These are phyloP conservation scores for Coemansia asiatica DNA, from an alignment of 192 early-diverging fungal genomes.

Conservation along the genomic window DNA sequence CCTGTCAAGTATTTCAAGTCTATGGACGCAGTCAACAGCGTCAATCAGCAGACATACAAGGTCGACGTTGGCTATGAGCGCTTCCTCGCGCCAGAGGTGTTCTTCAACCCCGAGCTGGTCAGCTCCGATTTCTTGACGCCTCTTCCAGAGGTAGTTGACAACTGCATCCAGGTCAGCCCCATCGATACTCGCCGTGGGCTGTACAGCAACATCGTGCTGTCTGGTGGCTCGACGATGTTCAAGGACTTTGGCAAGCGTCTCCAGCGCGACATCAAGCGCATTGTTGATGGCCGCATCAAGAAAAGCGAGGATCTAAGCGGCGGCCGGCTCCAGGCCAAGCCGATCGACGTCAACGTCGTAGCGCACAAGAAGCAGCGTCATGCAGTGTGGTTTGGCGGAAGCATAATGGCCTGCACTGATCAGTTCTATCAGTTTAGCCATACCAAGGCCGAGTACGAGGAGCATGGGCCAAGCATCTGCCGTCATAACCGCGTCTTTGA, in stretches of 20 bases:
- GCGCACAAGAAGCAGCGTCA: constrained; percentile 98
- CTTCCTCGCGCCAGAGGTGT: constrained; percentile 98
- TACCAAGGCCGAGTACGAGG: constrained; percentile 97
- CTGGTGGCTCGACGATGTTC: constrained; percentile 99
- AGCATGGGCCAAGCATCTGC: constrained; percentile 92
- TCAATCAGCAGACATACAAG: constrained; percentile 82
- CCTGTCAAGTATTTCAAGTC: constrained; percentile 86
- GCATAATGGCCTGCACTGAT: constrained; percentile 82
- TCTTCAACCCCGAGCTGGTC: constrained; percentile 98
- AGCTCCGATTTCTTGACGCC: constrained; percentile 96
- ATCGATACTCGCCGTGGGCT: constrained; percentile 96
- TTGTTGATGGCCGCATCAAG: constrained; percentile 72
- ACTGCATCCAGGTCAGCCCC: constrained; percentile 92
- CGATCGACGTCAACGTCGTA: constrained; percentile 95
- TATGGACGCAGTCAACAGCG: constrained; percentile 78
- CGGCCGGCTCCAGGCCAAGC: constrained; percentile 67
- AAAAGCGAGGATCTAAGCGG: constrained; percentile 76
- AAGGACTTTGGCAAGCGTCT: constrained; percentile 94
- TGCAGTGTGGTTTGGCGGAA: constrained; percentile 99
- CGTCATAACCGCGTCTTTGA: constrained; percentile 91
- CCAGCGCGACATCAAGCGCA: constrained; percentile 91
- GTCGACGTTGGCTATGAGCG: constrained; percentile 98
- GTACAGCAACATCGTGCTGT: constrained; percentile 99
- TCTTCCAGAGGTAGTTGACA: constrained; percentile 94
- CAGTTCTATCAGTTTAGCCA: constrained; percentile 93